These are phyloP conservation scores for Dactylella cylindrospora DNA, from an alignment of 2,329 filamentous ascomycete species.

Conservation along the genomic window DNA sequence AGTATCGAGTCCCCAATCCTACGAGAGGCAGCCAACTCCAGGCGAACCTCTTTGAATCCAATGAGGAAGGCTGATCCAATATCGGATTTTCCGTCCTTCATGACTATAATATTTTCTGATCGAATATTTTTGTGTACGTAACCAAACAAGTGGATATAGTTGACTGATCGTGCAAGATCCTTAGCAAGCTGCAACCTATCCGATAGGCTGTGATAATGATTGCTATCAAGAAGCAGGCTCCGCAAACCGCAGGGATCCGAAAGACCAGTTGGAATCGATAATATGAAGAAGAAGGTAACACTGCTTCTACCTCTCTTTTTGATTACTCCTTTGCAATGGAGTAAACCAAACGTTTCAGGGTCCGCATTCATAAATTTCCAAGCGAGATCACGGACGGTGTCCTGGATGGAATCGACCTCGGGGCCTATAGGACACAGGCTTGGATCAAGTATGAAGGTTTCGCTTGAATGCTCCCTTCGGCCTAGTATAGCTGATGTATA, in stretches of 20 bases:
- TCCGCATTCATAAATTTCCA: slow-evolving; percentile 46
- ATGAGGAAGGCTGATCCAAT: slow-evolving; percentile 53
- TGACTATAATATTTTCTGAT: slow-evolving; percentile 53
- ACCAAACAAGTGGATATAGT: slow-evolving; percentile 52
- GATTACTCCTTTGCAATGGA: slow-evolving; percentile 46
- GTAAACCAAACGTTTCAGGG: slow-evolving; percentile 46
- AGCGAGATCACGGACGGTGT: slow-evolving; percentile 43
- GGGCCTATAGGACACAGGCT: slow-evolving; percentile 8
- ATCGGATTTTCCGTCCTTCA: slow-evolving; percentile 44
- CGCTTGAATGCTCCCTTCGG: slow-evolving; percentile 8
- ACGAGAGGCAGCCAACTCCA: slow-evolving; percentile 50
- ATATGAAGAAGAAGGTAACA: slow-evolving; percentile 12
- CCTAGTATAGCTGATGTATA: slow-evolving; percentile 17
- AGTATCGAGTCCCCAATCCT: slow-evolving; percentile 52
- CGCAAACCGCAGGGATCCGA: slow-evolving; percentile 14
- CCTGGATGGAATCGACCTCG: slow-evolving; percentile 25
- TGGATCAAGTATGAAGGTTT: slow-evolving; percentile 18
- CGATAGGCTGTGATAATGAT: slow-evolving; percentile 46
- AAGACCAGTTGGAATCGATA: slow-evolving; percentile 35
- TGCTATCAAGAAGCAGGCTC: slow-evolving; percentile 35
- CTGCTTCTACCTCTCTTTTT: slow-evolving; percentile 13
- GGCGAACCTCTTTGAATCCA: slow-evolving; percentile 56
- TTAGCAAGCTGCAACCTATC: slow-evolving; percentile 50
- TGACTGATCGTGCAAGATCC: slow-evolving; percentile 51
- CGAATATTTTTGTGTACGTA: slow-evolving; percentile 57